phyloP scores from a whole-genome alignment of 208 protist species.

The Vickermania spadyakhi region DNA sequence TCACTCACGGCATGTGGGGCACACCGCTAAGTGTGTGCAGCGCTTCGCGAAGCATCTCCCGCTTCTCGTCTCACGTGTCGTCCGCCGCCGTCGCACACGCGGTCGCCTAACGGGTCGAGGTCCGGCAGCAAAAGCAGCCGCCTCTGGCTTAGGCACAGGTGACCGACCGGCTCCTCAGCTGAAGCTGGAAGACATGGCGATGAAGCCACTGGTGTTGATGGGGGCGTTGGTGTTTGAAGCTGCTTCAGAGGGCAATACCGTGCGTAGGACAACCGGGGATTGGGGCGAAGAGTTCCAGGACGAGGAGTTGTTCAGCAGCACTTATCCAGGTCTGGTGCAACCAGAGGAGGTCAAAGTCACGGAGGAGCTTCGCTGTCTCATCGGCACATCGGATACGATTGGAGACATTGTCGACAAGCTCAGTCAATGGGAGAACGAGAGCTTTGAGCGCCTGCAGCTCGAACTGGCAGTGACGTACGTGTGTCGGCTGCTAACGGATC shows the following conservation, averaged over 20 bases:
- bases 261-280: not conserved
- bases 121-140: constrained; percentile 15
- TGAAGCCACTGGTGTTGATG: constrained; percentile 82
- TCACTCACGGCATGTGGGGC: constrained; percentile 53
- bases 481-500: constrained; percentile 31
- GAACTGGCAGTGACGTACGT: constrained; percentile 72
- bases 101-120: constrained; percentile 14
- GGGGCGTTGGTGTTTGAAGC: constrained; percentile 67
- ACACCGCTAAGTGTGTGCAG: constrained; percentile 57
- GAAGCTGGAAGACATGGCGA: constrained; percentile 77
- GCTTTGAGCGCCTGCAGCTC: constrained; percentile 65
- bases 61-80: constrained; percentile 68
- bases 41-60: constrained; percentile 76
- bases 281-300: not conserved
- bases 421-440: constrained; percentile 62
- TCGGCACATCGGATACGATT: constrained; percentile 67
- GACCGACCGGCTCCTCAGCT: constrained; percentile 29
- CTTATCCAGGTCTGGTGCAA: constrained; percentile 47
- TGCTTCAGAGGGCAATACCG: not conserved
- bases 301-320: constrained; percentile 11
- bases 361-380: constrained; percentile 54
- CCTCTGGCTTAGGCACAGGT: constrained; percentile 48
- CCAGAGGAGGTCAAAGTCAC: constrained; percentile 42
- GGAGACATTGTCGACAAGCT: constrained; percentile 60
- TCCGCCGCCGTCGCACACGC: constrained; percentile 48